These are phyloP conservation scores for Phoma sp. DNA, from an alignment of 2,329 filamentous ascomycete species.

Conservation along the genomic window DNA sequence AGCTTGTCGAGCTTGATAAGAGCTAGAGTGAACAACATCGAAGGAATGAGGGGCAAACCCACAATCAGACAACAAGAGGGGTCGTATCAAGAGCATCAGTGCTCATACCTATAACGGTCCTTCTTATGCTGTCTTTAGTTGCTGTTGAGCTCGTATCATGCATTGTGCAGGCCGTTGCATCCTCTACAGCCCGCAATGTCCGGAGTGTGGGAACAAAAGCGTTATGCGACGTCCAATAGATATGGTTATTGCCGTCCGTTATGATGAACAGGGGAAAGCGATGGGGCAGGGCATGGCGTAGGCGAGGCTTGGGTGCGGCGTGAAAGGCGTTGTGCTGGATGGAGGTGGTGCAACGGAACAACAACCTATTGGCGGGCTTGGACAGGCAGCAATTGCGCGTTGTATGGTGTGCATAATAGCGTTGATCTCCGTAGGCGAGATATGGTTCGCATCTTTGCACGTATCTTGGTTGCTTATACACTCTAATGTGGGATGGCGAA, in stretches of 20 bases:
- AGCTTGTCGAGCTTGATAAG: constrained; percentile 22
- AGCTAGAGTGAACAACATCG: constrained; percentile 11
- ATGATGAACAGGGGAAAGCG: constrained; percentile 26
- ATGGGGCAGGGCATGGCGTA: constrained; percentile 21
- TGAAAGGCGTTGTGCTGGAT: constrained; percentile 24
- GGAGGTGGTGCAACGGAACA: constrained; percentile 27
- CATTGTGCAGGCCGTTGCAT: constrained; percentile 25
- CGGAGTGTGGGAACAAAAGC: constrained; percentile 9
- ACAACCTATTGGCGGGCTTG: constrained; percentile 24
- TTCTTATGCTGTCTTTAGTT: constrained; percentile 20
- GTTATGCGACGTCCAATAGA: constrained; percentile 10
- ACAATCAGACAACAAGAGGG: constrained; percentile 15
- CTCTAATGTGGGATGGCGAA: background rate
- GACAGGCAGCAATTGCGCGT: constrained; percentile 25
- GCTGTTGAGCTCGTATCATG: constrained; percentile 31
- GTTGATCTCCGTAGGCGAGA: constrained; percentile 22
- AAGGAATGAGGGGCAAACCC: constrained; percentile 18
- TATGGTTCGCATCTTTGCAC: background rate
- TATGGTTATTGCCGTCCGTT: constrained; percentile 4
- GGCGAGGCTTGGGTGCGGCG: constrained; percentile 26
- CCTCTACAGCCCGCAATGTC: constrained; percentile 13
- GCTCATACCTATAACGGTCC: constrained; percentile 21
- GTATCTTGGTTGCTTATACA: constrained; percentile 6
- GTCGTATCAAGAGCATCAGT: constrained; percentile 21
- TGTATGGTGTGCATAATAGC: constrained; percentile 27